phyloP scores from a whole-genome alignment of 2,329 filamentous ascomycete genomes.

The Plenodomus lindquistii region DNA sequence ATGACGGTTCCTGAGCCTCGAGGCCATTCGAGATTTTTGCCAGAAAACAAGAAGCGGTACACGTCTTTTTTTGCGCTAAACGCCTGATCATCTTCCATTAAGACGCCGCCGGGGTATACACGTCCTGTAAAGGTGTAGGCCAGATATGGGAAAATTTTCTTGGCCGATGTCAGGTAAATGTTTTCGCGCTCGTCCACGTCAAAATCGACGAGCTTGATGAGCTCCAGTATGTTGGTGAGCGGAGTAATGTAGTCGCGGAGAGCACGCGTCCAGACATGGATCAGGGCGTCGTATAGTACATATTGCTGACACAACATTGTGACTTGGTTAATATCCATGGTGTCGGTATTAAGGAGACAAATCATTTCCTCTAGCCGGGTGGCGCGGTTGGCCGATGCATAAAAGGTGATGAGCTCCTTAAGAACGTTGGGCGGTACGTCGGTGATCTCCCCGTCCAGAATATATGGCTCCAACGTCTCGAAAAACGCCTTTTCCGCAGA shows the following conservation, averaged over 20 bases:
- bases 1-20: constrained; percentile 65
- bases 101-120: constrained; percentile 83
- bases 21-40: constrained; percentile 76
- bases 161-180: constrained; percentile 69
- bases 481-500: constrained; percentile 76
- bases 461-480: constrained; percentile 84
- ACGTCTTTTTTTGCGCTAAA: constrained; percentile 80
- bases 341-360: constrained; percentile 86
- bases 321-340: constrained; percentile 91
- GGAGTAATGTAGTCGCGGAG: constrained; percentile 89
- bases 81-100: constrained; percentile 73
- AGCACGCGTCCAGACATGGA: constrained; percentile 95
- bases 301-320: constrained; percentile 90
- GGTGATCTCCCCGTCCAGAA: constrained; percentile 75
- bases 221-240: constrained; percentile 75
- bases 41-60: constrained; percentile 93
- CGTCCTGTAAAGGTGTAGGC: constrained; percentile 89
- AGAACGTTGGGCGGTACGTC: constrained; percentile 80
- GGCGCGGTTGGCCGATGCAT: constrained; percentile 74
- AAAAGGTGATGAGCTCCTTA: constrained; percentile 83
- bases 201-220: constrained; percentile 61
- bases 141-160: constrained; percentile 93
- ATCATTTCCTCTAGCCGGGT: constrained; percentile 88
- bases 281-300: constrained; percentile 89
- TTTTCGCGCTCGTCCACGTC: constrained; percentile 63